phyloP scores from a whole-genome alignment of 495 filamentous ascomycete genomes.

The Neurospora sublineolata region DNA sequence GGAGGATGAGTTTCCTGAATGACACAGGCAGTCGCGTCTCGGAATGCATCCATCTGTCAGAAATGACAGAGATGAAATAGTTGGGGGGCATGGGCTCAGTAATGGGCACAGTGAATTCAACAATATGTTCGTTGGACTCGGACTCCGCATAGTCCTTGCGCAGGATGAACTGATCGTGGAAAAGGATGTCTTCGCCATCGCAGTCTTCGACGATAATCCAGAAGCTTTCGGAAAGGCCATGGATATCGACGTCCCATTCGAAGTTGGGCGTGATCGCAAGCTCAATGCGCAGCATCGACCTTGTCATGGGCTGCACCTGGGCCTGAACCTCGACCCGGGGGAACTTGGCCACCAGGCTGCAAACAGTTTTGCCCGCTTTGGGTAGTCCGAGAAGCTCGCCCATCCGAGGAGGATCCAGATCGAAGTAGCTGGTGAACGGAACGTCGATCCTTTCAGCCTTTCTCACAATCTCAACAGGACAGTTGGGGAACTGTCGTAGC shows the following conservation, averaged over 20 bases:
- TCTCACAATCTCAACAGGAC: slow-evolving; percentile 71
- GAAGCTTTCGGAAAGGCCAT: slow-evolving; percentile 81
- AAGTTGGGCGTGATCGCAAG: slow-evolving; percentile 91
- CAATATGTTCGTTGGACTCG: slow-evolving; percentile 82
- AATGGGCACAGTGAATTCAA: slow-evolving; percentile 94
- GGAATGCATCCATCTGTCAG: slow-evolving; percentile 96
- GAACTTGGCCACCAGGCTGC: slow-evolving; percentile 79
- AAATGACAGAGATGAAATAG: slow-evolving; percentile 91
- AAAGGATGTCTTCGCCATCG: slow-evolving; percentile 92
- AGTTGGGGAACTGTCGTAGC: slow-evolving; percentile 76
- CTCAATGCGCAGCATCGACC: slow-evolving; percentile 91
- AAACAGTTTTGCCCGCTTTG: slow-evolving; percentile 78
- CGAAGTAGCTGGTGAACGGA: slow-evolving; percentile 86
- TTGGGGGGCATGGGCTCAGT: slow-evolving; percentile 97
- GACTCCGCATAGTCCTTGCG: slow-evolving; percentile 72
- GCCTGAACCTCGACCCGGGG: slow-evolving; percentile 85
- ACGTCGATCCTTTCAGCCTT: slow-evolving; percentile 94
- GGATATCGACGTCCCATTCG: slow-evolving; percentile 84
- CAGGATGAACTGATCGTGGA: slow-evolving; percentile 89
- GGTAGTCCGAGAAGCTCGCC: slow-evolving; percentile 88
- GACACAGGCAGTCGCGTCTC: slow-evolving; percentile 89
- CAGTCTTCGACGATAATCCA: slow-evolving; percentile 97
- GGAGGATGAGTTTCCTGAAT: slow-evolving; percentile 87
- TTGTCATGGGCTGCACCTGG: slow-evolving; percentile 85
- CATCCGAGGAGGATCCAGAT: slow-evolving; percentile 94